phyloP scores from a whole-genome alignment of 352 stramenopile genomes.

The Globisporangium abappressorium region DNA sequence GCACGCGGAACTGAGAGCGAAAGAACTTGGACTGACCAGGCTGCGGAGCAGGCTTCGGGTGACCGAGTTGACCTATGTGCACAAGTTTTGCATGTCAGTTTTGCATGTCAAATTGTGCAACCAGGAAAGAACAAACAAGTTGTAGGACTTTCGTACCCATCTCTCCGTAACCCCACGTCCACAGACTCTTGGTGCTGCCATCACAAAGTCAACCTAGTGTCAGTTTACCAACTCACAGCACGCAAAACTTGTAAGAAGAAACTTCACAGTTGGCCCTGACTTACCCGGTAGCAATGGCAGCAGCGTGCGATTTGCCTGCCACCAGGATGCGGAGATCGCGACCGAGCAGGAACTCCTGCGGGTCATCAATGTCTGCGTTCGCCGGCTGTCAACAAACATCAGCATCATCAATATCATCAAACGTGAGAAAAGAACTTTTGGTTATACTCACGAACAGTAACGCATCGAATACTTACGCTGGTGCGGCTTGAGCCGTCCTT shows the following conservation, averaged over 20 bases:
- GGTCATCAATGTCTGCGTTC: slow-evolving; percentile 60
- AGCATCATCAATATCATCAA: background rate
- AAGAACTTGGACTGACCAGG: slow-evolving; percentile 77
- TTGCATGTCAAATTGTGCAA: background rate
- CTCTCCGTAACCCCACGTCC: slow-evolving; percentile 77
- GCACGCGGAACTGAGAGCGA: slow-evolving; percentile 69
- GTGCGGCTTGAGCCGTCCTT: slow-evolving; percentile 60
- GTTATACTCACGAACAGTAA: background rate
- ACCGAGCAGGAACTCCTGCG: slow-evolving; percentile 66
- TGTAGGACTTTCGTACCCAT: slow-evolving; percentile 19
- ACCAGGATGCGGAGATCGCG: slow-evolving; percentile 62
- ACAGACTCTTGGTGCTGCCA: slow-evolving; percentile 57
- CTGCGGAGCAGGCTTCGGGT: slow-evolving; percentile 46
- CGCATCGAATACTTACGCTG: slow-evolving; percentile 27
- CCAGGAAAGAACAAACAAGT: background rate
- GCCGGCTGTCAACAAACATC: slow-evolving; percentile 27
- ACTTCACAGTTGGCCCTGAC: background rate
- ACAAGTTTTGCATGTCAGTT: background rate
- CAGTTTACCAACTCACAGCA: slow-evolving; percentile 1
- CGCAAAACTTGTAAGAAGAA: background rate
- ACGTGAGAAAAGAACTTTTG: background rate
- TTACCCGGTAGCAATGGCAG: slow-evolving; percentile 51
- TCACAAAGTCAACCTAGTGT: background rate
- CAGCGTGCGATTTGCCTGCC: slow-evolving; percentile 57
- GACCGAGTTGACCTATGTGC: slow-evolving; percentile 54